phyloP scores from a whole-genome alignment of 169 alveolate species.

The Cytauxzoon felis region DNA sequence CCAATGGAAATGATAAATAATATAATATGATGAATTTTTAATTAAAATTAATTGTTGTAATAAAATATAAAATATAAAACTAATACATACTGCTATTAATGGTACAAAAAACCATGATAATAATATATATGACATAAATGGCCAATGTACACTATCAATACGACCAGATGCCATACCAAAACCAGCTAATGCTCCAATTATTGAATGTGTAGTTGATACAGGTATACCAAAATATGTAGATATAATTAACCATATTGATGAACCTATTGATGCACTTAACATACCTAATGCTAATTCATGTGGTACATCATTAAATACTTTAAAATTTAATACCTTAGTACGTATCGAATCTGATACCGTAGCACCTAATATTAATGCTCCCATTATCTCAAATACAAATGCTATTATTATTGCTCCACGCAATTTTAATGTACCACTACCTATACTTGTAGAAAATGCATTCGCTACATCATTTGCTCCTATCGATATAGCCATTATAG shows the following conservation, averaged over 20 bases:
- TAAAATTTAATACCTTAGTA: constrained; percentile 69
- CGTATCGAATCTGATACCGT: constrained; percentile 82
- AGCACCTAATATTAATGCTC: constrained; percentile 81
- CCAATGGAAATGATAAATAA: constrained; percentile 23
- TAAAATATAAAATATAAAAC: constrained; percentile 41
- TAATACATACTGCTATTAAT: constrained; percentile 30
- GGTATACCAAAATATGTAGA: constrained; percentile 77
- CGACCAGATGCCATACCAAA: constrained; percentile 80
- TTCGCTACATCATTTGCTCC: constrained; percentile 88
- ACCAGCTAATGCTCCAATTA: constrained; percentile 81
- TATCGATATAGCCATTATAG: constrained; percentile 72
- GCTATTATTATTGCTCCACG: constrained; percentile 72
- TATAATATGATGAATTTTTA: constrained; percentile 11
- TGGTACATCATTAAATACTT: constrained; percentile 74
- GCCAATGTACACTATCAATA: constrained; percentile 72
- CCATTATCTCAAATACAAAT: constrained; percentile 76
- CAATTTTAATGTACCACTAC: constrained; percentile 73
- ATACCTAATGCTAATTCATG: constrained; percentile 78
- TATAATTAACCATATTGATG: constrained; percentile 75
- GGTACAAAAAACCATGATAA: constrained; percentile 79
- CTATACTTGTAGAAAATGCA: constrained; percentile 79
- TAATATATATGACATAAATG: constrained; percentile 62
- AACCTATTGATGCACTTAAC: constrained; percentile 76
- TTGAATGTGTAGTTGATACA: constrained; percentile 85
- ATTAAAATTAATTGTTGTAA: constrained; percentile 39